phyloP scores from a whole-genome alignment of 148 eudicot species.

The Diospyros lotus region DNA sequence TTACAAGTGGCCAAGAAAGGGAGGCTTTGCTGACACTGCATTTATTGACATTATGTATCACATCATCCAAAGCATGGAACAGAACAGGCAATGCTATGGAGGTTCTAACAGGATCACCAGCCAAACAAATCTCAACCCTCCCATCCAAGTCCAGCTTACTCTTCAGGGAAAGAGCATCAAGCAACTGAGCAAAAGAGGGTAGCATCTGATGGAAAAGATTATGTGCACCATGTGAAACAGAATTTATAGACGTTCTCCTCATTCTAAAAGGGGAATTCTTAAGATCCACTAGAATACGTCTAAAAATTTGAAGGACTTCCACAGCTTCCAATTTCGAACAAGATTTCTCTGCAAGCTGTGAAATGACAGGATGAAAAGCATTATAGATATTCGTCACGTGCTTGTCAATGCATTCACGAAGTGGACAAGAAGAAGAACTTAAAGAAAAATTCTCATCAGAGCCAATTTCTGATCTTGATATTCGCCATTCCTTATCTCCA shows the following conservation, averaged over 20 bases:
- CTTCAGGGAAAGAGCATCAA: constrained; percentile 63
- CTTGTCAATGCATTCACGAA: constrained; percentile 79
- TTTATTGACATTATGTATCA: constrained; percentile 40
- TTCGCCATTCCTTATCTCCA: constrained; percentile 93
- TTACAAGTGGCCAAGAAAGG: constrained; percentile 64
- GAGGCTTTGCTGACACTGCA: constrained; percentile 31
- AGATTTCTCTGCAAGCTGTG: constrained; percentile 43
- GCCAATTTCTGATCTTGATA: constrained; percentile 81
- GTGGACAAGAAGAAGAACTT: constrained; percentile 68
- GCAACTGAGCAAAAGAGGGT: constrained; percentile 50
- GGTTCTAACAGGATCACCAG: constrained; percentile 78
- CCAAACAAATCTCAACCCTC: constrained; percentile 43
- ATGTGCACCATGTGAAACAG: constrained; percentile 26
- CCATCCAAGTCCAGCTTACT: constrained; percentile 38
- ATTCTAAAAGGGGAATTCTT: constrained; percentile 63
- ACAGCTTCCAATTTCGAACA: constrained; percentile 35
- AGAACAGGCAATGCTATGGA: constrained; percentile 84
- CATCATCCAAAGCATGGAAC: constrained; percentile 79
- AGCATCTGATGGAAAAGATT: constrained; percentile 36
- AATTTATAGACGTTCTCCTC: constrained; percentile 47
- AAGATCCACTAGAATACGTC: constrained; percentile 41
- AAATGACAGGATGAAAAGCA: constrained; percentile 48
- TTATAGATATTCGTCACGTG: constrained; percentile 77
- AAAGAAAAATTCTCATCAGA: constrained; percentile 45
- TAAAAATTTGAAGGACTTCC: constrained; percentile 46